A percentile compares a stretch with the other conserved stretches of the same genome.
Conservation (phyloP, 116 monocot genomes). For the Papilionanthe hybrid region DNA sequence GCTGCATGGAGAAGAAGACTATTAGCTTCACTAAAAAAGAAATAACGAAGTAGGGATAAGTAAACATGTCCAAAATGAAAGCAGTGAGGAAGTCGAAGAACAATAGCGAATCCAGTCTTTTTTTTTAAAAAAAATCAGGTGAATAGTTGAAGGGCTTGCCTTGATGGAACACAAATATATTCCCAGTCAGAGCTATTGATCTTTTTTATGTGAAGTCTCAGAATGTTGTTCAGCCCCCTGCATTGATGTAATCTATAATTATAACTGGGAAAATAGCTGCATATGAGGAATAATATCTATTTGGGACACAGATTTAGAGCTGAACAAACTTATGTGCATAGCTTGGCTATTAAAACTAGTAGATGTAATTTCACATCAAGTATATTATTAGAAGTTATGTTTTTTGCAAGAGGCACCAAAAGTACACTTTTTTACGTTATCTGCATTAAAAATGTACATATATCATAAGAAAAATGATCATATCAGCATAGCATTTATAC, state of each 20-base stretch:
- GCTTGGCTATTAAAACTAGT: too few species aligned
- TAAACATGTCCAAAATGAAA: not conserved
- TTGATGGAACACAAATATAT: constrained; percentile 60
- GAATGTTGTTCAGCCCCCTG: constrained; percentile 89
- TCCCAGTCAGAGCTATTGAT: constrained; percentile 77
- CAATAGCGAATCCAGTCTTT: not conserved
- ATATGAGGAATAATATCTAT: too few species aligned
- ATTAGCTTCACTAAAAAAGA: not conserved
- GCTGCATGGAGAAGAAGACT: constrained; percentile 32
- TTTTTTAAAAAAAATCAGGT: not conserved
- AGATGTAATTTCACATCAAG: too few species aligned
- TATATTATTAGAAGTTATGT: too few species aligned
- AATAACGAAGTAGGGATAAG: not conserved
- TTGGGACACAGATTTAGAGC: too few species aligned
- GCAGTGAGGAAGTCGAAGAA: not conserved
- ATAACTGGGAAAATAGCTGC: not conserved
- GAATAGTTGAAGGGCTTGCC: constrained; percentile 31
- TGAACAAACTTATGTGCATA: too few species aligned
- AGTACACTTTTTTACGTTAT: too few species aligned
- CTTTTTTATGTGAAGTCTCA: constrained; percentile 61
- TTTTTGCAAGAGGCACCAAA: too few species aligned
- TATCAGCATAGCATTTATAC: too few species aligned
- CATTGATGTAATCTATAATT: constrained; percentile 17
- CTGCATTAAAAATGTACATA: too few species aligned
- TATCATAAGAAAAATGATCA: too few species aligned